Evolutionary conservation across 2,329 filamentous ascomycete species (phyloP), one percentile per base, ranked within the genome.

Genomic region (Neofusicoccum parvum): DNA sequence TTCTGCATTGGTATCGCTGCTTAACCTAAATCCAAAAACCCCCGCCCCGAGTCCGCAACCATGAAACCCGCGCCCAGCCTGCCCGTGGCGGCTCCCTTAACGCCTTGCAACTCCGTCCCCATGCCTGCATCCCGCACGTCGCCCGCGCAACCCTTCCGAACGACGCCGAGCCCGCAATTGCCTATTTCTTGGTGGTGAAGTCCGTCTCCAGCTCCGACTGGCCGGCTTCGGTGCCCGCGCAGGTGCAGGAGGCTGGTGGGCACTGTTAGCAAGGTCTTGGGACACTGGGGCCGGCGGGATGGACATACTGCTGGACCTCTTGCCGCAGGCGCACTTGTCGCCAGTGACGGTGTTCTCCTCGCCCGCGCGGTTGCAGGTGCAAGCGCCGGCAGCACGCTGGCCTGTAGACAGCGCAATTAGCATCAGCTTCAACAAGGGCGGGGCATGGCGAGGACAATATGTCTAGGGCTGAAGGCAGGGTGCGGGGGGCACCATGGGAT

Each of bases 321-420:
- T 85, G 68, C 94, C 94, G 77, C 94, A 97, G 7, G 87, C 82
- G 77, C 94, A 97, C 5, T 90, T 85, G 48, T 82, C 80, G 17
- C 89, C 90, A 3, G 79, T 68, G 2, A 82, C 78, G n/a, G 81
- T 77, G 79, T 96, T 96, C 83, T 96, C 92, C 20, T 82, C 81
- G 3, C 80, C 73, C 1, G 91, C 85, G 64, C 91, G 87, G 69
- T 92, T 90, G 76, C 93, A 96, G 41, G 90, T 96, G 82, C 93
- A 96, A 73, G 88, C 82, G 67, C 91, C 91, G 66, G 90, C 91
- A 23, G 91, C 90, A 65, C 92, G 89, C 71, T 90, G 88, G 71
- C 84, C 85, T 87, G 49, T 48, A 23, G 45, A 58, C 34, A 39
- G 9, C 14, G 23, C 34, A 34, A 39, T 60, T 32, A 60, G 43